Percentiles rank a stretch among this genome's conserved stretches.
These are phyloP conservation scores for Penicillium sp. DNA, from an alignment of 2,329 filamentous ascomycete species.

Conservation along the genomic window DNA sequence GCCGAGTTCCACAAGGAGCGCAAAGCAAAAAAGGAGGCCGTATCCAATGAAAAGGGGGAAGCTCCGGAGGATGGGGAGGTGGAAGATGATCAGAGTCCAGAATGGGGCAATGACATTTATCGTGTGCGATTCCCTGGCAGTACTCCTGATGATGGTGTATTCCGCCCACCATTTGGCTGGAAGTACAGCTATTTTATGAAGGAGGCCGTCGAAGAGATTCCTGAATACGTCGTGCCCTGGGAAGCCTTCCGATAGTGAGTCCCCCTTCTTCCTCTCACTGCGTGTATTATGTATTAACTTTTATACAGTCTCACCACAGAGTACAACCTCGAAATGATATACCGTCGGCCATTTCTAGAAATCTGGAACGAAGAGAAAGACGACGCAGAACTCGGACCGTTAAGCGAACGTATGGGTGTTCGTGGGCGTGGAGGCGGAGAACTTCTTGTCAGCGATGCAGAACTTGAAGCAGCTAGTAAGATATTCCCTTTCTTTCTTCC, in stretches of 20 bases:
- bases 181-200: slow-evolving; percentile 96
- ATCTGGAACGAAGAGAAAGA: slow-evolving; percentile 92
- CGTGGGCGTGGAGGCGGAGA: slow-evolving; percentile 63
- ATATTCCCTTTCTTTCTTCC: slow-evolving; percentile 8
- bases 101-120: slow-evolving; percentile 94
- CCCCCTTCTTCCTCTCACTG: neutral
- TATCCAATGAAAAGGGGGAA: neutral
- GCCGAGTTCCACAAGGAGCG: slow-evolving; percentile 65
- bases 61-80: slow-evolving; percentile 41
- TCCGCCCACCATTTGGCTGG: slow-evolving; percentile 94
- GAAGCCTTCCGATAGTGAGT: slow-evolving; percentile 80
- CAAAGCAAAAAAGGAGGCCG: slow-evolving; percentile 32
- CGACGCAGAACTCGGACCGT: slow-evolving; percentile 70
- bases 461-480: slow-evolving; percentile 80
- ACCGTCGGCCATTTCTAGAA: slow-evolving; percentile 84
- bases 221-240: slow-evolving; percentile 98
- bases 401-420: slow-evolving; percentile 96
- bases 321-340: slow-evolving; percentile 93
- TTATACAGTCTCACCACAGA: slow-evolving; percentile 69
- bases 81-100: slow-evolving; percentile 59
- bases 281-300: slow-evolving; percentile 13
- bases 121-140: slow-evolving; percentile 80
- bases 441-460: slow-evolving; percentile 72
- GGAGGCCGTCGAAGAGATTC: slow-evolving; percentile 92
- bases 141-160: slow-evolving; percentile 80